Conservation (phyloP, 768 basidiomycete genomes). For the Suillus luteus region DNA sequence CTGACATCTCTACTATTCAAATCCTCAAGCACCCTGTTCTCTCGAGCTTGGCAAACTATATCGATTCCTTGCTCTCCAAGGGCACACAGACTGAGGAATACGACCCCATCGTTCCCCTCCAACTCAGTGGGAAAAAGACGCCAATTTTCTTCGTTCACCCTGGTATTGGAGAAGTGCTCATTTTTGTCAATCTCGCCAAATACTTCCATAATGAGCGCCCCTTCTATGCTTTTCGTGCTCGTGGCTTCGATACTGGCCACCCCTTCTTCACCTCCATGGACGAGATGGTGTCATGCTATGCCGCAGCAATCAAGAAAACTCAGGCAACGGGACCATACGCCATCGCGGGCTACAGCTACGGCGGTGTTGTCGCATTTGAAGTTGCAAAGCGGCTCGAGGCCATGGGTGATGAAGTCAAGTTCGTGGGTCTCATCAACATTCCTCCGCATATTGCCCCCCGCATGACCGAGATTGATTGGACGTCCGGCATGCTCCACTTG, state of each 20-base stretch:
- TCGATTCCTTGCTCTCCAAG: constrained; percentile 30
- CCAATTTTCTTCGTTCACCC: constrained; percentile 48
- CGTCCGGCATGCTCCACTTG: constrained; percentile 42
- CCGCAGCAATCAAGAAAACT: constrained; percentile 28
- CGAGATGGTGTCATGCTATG: constrained; percentile 38
- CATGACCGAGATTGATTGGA: constrained; percentile 44
- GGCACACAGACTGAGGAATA: constrained; percentile 29
- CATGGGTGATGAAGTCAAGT: constrained; percentile 32
- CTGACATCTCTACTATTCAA: constrained; percentile 41
- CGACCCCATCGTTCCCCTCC: constrained; percentile 44
- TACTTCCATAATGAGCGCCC: constrained; percentile 41
- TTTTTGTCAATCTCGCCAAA: constrained; percentile 46
- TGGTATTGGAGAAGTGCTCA: constrained; percentile 42
- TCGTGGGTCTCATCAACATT: constrained; percentile 38
- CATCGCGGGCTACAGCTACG: constrained; percentile 41
- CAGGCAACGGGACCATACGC: constrained; percentile 37
- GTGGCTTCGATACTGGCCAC: constrained; percentile 39
- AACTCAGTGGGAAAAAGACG: constrained; percentile 39
- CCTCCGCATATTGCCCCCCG: constrained; percentile 41
- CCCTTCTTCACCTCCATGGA: constrained; percentile 31
- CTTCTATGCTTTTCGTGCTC: constrained; percentile 42
- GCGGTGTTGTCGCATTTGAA: constrained; percentile 40
- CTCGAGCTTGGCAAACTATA: constrained; percentile 33
- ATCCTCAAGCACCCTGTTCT: constrained; percentile 37
- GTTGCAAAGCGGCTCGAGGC: constrained; percentile 34